Base-by-base conservation (phyloP, 2,329 filamentous ascomycete genomes). In the Aureobasidium sp. region DNA sequence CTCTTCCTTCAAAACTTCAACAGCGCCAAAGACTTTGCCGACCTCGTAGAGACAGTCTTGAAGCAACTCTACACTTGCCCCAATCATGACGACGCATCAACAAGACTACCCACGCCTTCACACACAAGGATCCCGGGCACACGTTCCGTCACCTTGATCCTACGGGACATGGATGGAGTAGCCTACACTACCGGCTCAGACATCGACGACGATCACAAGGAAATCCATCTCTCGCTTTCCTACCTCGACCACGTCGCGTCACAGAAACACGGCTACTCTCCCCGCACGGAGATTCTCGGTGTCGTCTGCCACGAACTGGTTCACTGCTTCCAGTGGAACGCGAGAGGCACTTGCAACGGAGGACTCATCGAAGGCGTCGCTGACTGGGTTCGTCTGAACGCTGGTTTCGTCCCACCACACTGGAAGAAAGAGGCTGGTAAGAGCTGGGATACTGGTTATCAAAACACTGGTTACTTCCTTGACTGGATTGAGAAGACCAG, bases 291-390 rank as follows among this genome's bases (percentile, higher is more conserved):
- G 75, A 84, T 96, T 62, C 76, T 83, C 19, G 94, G 94, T 42
- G 91, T 97, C 0, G 73, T 97, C 21, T 87, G 88, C 1, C 93
- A 97, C 71, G 93, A 97, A 74, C 86, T 96, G 63, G 93, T 97
- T 15, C 94, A 97, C 76, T 96, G 91, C 75, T 95, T 88, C 75
- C 93, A 97, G 73, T 88, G 89, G 74, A 86, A 90, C 67, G 87
- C 79, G 1, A 76, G 73, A 10, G 78, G 76, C 0, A 75, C 74
- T 4, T 75, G 84, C 45, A 73, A 76, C 2, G 86, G 86, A 0
- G 94, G 94, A 0, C 74, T 97, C 49, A 86, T 95, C 60, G 93
- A 97, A 74, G 93, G 93, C 0, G 84, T 97, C 57, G 93, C 93
- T 21, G 94, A 97, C 74, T 97, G 90, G 83, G 92, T 97, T 25